Evolutionary conservation across 495 filamentous ascomycete genomes (phyloP).

Genomic region (Daldinia grandis): DNA sequence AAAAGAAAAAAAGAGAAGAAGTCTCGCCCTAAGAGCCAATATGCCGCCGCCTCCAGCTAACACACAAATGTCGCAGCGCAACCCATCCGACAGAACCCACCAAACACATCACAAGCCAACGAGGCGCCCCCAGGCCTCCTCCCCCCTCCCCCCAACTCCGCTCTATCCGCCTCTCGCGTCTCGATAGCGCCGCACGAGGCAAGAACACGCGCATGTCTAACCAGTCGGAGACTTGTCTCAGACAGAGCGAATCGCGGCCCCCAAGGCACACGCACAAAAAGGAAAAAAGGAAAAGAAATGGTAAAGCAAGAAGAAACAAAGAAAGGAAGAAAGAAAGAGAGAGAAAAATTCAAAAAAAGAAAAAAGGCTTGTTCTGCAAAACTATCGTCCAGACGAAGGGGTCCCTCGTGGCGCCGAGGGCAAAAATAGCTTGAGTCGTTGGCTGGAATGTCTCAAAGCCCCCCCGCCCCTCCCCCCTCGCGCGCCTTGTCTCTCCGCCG

Average conservation of each 20-base stretch:
- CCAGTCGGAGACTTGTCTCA: not conserved
- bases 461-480: too few relatives aligned
- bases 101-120: not conserved
- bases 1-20: too few relatives aligned
- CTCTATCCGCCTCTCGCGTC: not conserved
- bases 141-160: not conserved
- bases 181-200: not conserved
- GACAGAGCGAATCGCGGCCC: not conserved
- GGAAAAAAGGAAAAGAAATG: not conserved
- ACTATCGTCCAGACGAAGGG: not conserved
- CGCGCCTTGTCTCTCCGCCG: not conserved
- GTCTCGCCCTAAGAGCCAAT: not conserved
- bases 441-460: not conserved
- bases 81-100: slow-evolving; percentile 6
- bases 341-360: not conserved
- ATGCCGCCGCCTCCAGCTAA: slow-evolving; percentile 20
- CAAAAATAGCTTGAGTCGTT: not conserved
- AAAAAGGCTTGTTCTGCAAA: not conserved
- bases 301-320: not conserved
- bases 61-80: slow-evolving; percentile 19
- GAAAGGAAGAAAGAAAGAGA: too few relatives aligned
- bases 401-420: slow-evolving; percentile 2
- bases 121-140: not conserved
- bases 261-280: not conserved
- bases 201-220: slow-evolving; percentile 4